These are phyloP conservation scores for Sergeia podlipaevii DNA, from an alignment of 208 protist species.

Conservation along the genomic window DNA sequence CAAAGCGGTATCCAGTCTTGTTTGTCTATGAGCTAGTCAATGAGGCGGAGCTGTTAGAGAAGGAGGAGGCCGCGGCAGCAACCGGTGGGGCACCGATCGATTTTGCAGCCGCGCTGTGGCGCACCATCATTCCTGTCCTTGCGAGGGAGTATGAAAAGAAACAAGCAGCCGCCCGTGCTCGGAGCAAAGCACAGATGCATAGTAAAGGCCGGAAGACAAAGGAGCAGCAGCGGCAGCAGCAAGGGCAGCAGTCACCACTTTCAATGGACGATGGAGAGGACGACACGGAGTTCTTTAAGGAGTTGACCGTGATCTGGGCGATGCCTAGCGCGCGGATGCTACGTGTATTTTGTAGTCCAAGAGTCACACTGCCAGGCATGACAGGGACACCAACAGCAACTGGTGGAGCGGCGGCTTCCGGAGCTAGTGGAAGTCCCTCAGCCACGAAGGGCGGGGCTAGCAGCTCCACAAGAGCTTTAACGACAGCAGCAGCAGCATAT, in stretches of 20 bases:
- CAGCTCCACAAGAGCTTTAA: not conserved
- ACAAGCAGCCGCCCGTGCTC: not conserved
- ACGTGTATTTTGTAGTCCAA: conserved; percentile 18
- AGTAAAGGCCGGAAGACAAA: no score
- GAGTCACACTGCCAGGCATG: conserved; percentile 6
- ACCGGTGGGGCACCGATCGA: conserved; percentile 1
- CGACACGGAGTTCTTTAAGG: conserved; percentile 4
- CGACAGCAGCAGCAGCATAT: not conserved
- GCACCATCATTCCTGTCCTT: conserved; percentile 12
- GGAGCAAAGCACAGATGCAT: no score
- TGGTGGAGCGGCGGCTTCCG: not conserved
- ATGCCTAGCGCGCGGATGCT: conserved; percentile 27
- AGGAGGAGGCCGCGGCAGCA: not conserved
- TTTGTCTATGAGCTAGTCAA: conserved; percentile 41
- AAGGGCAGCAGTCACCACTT: no score
- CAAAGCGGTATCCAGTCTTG: conserved; percentile 8
- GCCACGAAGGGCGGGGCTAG: not conserved
- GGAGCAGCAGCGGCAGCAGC: no score
- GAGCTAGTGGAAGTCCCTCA: not conserved
- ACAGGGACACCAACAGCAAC: not conserved
- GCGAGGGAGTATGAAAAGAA: conserved; percentile 5
- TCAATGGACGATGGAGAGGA: not conserved
- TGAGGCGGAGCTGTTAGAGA: conserved; percentile 28
- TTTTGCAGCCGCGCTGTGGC: conserved; percentile 14
- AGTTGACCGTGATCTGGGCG: conserved; percentile 47